Evolutionary conservation across 257 asterid genomes (phyloP).

Genomic region (Agastache rugosa): DNA sequence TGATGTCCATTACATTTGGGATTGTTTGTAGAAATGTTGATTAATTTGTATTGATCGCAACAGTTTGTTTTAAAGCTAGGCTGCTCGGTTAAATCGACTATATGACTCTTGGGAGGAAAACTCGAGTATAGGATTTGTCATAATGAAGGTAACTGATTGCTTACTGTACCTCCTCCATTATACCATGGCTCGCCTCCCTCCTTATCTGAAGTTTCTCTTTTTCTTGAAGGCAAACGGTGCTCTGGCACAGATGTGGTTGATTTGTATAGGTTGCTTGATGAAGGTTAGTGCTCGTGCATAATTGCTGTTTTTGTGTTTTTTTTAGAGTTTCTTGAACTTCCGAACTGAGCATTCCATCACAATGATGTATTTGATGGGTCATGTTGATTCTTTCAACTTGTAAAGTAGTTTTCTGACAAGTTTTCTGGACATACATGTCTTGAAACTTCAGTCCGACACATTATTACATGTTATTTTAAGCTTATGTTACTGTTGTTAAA

Average conservation of each 20-base stretch:
- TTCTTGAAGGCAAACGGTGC: constrained; percentile 80
- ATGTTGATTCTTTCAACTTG: constrained; percentile 16
- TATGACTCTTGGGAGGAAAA: constrained; percentile 97
- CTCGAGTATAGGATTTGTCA: constrained; percentile 84
- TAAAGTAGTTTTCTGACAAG: constrained; percentile 26
- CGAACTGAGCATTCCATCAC: background rate
- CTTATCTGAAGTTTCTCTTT: constrained; percentile 34
- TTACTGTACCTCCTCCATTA: constrained; percentile 11
- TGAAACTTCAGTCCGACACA: background rate
- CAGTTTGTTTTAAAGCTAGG: constrained; percentile 47
- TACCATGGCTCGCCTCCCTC: background rate
- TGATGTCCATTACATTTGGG: constrained; percentile 9
- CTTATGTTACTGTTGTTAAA: background rate
- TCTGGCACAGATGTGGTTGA: constrained; percentile 80
- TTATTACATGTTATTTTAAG: background rate
- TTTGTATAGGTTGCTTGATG: constrained; percentile 64
- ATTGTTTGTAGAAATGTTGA: constrained; percentile 2
- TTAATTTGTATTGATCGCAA: constrained; percentile 18
- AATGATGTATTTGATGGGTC: constrained; percentile 14
- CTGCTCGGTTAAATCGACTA: constrained; percentile 71
- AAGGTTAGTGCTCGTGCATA: constrained; percentile 58
- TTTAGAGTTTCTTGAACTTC: constrained; percentile 20
- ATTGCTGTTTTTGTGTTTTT: constrained; percentile 10
- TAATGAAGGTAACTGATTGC: constrained; percentile 78
- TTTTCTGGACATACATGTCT: background rate